Evolutionary conservation across 352 stramenopile species (phyloP), one percentile per base, ranked within the genome.

Genomic region (Albugo candida): DNA sequence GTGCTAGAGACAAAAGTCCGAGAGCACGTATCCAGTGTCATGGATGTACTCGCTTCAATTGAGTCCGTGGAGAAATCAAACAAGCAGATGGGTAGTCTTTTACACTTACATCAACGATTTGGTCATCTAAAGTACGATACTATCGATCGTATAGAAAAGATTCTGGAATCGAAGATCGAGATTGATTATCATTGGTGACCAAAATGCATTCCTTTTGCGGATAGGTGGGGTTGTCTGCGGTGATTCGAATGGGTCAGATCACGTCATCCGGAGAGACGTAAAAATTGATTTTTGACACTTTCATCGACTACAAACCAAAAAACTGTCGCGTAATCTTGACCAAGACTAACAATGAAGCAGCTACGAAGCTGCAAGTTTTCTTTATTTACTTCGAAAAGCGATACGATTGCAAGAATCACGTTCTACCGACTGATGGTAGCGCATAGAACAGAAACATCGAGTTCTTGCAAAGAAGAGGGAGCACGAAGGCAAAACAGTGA

Each of bases 361-460:
- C n/a, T n/a, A n/a, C n/a, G n/a, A n/a, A n/a, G n/a, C n/a, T n/a
- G n/a, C n/a, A n/a, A n/a, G n/a, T n/a, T n/a, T n/a, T n/a, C n/a
- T n/a, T n/a, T n/a, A n/a, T n/a, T n/a, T n/a, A n/a, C n/a, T n/a
- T n/a, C n/a, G n/a, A n/a, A n/a, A n/a, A n/a, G n/a, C n/a, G n/a
- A 16, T 41, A 16, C 36, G 14, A 14, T 16, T 14, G 14, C 14
- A 14, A 14, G 36, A 67, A 31, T 49, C 14, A 14, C 14, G 14
- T 41, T 14, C 11, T 14, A 14, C 13, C n/a, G 13, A 14, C 14
- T n/a, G 36, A 48, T 0, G 58, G 58, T 0, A 52, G 52, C 0
- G 54, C 68, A 45, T 69, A 61, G 21, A 0, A 19, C 10, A 60
- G 60, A 35, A 47, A 59, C 0, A 53, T 67, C 11, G 35, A 64